phyloP scores from a whole-genome alignment of 2,329 filamentous ascomycete genomes.

The Fusarium humuli region DNA sequence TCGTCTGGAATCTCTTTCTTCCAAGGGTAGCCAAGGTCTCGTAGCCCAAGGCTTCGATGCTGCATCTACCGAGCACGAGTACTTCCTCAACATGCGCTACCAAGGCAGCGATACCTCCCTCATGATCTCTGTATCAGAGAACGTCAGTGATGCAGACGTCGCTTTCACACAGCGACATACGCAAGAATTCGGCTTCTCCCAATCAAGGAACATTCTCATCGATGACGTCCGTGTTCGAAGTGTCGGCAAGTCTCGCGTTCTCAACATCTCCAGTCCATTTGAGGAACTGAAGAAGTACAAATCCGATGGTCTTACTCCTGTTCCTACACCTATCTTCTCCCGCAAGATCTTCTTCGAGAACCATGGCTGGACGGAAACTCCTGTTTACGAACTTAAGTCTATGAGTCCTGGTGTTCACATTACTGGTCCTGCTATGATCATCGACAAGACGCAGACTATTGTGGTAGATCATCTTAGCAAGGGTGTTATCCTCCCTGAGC shows the following conservation, averaged over 20 bases:
- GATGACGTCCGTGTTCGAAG: conserved; percentile 58
- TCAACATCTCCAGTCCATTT: conserved; percentile 44
- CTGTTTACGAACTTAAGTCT: conserved; percentile 42
- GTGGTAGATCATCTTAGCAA: conserved; percentile 66
- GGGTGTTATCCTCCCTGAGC: conserved; percentile 50
- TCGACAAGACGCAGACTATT: conserved; percentile 80
- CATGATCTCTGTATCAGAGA: conserved; percentile 51
- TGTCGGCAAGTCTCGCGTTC: conserved; percentile 46
- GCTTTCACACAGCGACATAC: conserved; percentile 53
- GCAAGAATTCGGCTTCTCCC: conserved; percentile 57
- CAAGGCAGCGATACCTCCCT: conserved; percentile 57
- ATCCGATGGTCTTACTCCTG: neutral
- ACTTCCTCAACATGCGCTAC: conserved; percentile 59
- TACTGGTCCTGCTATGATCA: conserved; percentile 75
- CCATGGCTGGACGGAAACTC: conserved; percentile 44
- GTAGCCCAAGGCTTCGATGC: conserved; percentile 52
- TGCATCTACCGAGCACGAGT: conserved; percentile 57
- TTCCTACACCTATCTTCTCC: conserved; percentile 34
- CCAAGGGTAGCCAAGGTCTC: conserved; percentile 40
- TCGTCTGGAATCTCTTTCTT: conserved; percentile 42
- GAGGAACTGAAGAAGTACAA: conserved; percentile 41
- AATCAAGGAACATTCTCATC: conserved; percentile 54
- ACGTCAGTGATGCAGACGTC: conserved; percentile 47
- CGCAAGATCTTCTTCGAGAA: conserved; percentile 45
- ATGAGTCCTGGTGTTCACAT: conserved; percentile 38